A percentile compares a stretch with the other conserved stretches of the same genome.
These are phyloP conservation scores for Elsinoe arachidis DNA, from an alignment of 2,329 filamentous ascomycete genomes.

Conservation along the genomic window DNA sequence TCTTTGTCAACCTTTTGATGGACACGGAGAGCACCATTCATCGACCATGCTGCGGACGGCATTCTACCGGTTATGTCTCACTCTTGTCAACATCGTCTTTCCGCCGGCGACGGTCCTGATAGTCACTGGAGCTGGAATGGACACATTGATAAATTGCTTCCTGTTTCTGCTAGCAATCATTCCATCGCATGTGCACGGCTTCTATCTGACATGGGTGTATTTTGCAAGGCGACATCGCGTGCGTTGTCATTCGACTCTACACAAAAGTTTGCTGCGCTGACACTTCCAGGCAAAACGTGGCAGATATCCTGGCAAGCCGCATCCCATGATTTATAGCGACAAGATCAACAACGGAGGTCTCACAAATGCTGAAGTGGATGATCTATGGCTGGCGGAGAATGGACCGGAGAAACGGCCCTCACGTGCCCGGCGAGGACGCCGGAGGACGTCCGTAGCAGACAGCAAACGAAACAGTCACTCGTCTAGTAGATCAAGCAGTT, in stretches of 20 bases:
- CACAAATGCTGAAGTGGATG: constrained; percentile 25
- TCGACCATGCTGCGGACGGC: constrained; percentile 15
- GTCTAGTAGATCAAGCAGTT: background rate
- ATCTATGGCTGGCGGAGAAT: constrained; percentile 23
- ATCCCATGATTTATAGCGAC: constrained; percentile 29
- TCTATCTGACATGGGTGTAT: constrained; percentile 34
- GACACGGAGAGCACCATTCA: background rate
- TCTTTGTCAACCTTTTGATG: background rate
- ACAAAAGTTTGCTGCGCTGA: background rate
- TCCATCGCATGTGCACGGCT: constrained; percentile 34
- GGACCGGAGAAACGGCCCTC: constrained; percentile 3
- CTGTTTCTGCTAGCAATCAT: constrained; percentile 35
- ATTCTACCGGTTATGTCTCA: constrained; percentile 29
- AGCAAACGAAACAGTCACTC: background rate
- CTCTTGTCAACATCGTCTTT: constrained; percentile 33
- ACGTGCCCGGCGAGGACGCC: background rate
- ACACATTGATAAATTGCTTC: constrained; percentile 31
- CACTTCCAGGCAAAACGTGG: constrained; percentile 28
- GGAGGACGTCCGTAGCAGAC: background rate
- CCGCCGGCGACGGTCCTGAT: constrained; percentile 32
- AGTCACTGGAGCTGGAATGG: constrained; percentile 29
- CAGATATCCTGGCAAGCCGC: constrained; percentile 29
- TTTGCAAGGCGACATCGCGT: constrained; percentile 32
- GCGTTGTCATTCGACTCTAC: background rate
- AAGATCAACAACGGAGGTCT: constrained; percentile 32